These are phyloP conservation scores for Penicillium arizonense DNA, from an alignment of 495 filamentous ascomycete genomes.

Conservation along the genomic window DNA sequence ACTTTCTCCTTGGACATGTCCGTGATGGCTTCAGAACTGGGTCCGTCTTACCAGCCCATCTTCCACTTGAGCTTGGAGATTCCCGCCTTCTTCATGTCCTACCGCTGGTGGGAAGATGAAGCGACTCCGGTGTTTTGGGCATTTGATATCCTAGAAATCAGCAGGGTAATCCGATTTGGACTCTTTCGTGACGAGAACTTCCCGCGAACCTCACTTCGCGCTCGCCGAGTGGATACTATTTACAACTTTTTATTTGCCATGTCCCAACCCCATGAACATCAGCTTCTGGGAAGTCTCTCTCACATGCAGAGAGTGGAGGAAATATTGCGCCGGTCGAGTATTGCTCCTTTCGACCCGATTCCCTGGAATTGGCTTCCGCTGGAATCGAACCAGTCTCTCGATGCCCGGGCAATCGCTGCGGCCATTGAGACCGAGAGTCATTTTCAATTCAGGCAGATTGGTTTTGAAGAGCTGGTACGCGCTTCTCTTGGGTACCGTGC, in stretches of 20 bases:
- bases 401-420: slow-evolving; percentile 26
- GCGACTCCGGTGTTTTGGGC: slow-evolving; percentile 40
- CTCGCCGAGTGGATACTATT: slow-evolving; percentile 30
- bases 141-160: slow-evolving; percentile 39
- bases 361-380: slow-evolving; percentile 43
- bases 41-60: slow-evolving; percentile 30
- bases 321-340: slow-evolving; percentile 34
- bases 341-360: slow-evolving; percentile 15
- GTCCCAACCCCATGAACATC: slow-evolving; percentile 25
- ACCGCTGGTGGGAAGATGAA: slow-evolving; percentile 48
- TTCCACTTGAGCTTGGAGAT: slow-evolving; percentile 33
- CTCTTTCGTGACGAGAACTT: slow-evolving; percentile 35
- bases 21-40: slow-evolving; percentile 5
- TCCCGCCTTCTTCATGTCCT: slow-evolving; percentile 28
- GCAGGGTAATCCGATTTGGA: slow-evolving; percentile 37
- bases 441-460: slow-evolving; percentile 39
- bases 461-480: slow-evolving; percentile 43
- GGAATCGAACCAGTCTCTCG: slow-evolving; percentile 14
- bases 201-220: slow-evolving; percentile 34
- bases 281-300: slow-evolving; percentile 26
- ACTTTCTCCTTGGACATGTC: slow-evolving; percentile 8
- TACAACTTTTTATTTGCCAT: slow-evolving; percentile 32
- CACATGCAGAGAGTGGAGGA: slow-evolving; percentile 46
- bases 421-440: slow-evolving; percentile 44
- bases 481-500: slow-evolving; percentile 36